Percentiles rank a stretch among this genome's conserved stretches.
These are phyloP conservation scores for Marvania coccoides DNA, from an alignment of 139 green algal genomes.

Conservation along the genomic window DNA sequence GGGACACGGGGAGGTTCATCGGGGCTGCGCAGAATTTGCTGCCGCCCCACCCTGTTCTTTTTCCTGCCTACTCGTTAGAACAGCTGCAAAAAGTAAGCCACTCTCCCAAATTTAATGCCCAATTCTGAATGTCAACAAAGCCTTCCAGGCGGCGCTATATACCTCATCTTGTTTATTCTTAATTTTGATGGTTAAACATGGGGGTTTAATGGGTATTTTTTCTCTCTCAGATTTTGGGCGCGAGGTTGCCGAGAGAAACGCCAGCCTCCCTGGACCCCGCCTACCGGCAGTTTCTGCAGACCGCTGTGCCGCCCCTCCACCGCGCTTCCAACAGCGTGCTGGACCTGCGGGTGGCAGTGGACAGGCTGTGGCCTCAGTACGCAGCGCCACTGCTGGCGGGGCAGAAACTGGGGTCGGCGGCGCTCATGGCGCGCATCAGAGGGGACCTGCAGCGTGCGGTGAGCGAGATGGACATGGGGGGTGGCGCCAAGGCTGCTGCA, in stretches of 20 bases:
- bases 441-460: background rate
- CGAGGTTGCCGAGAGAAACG: background rate
- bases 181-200: too few species aligned
- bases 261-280: background rate
- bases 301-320: slow-evolving; percentile 5
- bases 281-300: slow-evolving; percentile 8
- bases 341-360: background rate
- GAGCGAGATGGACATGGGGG: background rate
- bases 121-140: background rate
- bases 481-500: background rate
- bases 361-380: slow-evolving; percentile 18
- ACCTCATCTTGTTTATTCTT: too few species aligned
- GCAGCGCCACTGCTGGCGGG: slow-evolving; percentile 13
- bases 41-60: slow-evolving; percentile 6
- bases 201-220: background rate
- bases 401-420: background rate
- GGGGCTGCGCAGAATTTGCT: background rate
- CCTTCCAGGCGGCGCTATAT: too few species aligned
- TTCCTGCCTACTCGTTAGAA: slow-evolving; percentile 13
- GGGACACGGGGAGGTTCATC: slow-evolving; percentile 21
- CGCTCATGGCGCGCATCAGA: slow-evolving; percentile 6
- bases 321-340: slow-evolving; percentile 22
- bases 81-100: slow-evolving; percentile 26
- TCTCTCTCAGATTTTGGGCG: background rate
- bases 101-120: background rate